Evolutionary conservation across 2,329 filamentous ascomycete species (phyloP).

Genomic region (Mycogone perniciosa): DNA sequence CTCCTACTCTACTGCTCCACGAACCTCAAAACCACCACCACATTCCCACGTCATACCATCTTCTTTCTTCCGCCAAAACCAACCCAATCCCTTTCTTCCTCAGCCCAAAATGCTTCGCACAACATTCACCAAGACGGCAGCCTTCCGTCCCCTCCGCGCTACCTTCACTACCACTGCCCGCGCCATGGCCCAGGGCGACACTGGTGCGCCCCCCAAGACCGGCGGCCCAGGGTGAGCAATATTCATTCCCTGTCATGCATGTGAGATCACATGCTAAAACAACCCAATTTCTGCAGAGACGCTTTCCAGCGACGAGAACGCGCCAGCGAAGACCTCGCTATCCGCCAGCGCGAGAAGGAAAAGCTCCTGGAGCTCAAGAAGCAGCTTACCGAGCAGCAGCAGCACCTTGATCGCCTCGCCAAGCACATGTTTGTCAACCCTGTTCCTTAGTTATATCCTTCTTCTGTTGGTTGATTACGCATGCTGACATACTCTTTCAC

Average conservation of each 20-base stretch:
- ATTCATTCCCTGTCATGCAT: not conserved
- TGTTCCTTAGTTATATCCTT: not conserved
- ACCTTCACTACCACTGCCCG: slow-evolving; percentile 59
- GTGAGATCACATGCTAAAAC: not conserved
- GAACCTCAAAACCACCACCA: not conserved
- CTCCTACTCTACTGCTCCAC: slow-evolving; percentile 4
- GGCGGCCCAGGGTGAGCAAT: slow-evolving; percentile 47
- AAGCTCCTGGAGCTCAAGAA: slow-evolving; percentile 75
- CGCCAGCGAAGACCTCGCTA: slow-evolving; percentile 77
- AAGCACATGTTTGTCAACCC: slow-evolving; percentile 66
- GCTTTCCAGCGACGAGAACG: slow-evolving; percentile 88
- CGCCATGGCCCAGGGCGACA: slow-evolving; percentile 65
- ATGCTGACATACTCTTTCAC: slow-evolving; percentile 12
- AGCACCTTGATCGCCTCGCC: slow-evolving; percentile 78
- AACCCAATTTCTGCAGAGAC: slow-evolving; percentile 51
- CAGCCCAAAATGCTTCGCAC: slow-evolving; percentile 58
- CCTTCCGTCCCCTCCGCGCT: slow-evolving; percentile 46
- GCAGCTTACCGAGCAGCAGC: slow-evolving; percentile 69
- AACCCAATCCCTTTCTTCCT: slow-evolving; percentile 10
- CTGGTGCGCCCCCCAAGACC: slow-evolving; percentile 51
- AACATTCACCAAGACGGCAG: slow-evolving; percentile 48
- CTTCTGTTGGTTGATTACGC: not conserved
- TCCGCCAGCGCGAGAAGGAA: slow-evolving; percentile 81
- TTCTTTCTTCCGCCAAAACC: slow-evolving; percentile 9
- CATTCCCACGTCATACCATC: slow-evolving; percentile 9